Conservation (phyloP, 2,329 filamentous ascomycete species). For the Arthrobotrys sinensis region DNA sequence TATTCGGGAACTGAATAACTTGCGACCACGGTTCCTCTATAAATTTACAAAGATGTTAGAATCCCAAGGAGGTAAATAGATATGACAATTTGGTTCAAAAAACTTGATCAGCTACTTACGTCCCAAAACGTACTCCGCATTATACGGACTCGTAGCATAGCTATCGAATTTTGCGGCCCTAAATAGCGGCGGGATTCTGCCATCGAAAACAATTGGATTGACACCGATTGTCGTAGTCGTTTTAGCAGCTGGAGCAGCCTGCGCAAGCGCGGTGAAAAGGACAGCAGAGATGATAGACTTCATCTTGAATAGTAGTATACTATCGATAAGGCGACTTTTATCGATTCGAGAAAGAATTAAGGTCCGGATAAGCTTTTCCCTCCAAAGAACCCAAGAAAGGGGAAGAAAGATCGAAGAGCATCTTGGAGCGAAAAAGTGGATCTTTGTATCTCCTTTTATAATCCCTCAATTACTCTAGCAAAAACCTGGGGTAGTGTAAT, state of each 20-base stretch:
- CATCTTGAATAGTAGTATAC: conserved; percentile 25
- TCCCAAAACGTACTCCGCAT: conserved; percentile 63
- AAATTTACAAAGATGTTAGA: not conserved
- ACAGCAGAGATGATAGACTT: conserved; percentile 37
- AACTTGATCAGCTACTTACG: conserved; percentile 28
- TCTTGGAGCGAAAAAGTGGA: conserved; percentile 11
- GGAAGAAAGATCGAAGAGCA: conserved; percentile 17
- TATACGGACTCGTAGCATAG: conserved; percentile 61
- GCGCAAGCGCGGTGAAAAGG: conserved; percentile 33
- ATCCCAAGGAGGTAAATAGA: not conserved
- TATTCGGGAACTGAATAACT: conserved; percentile 60
- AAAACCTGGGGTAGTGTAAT: conserved; percentile 25
- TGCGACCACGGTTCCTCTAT: conserved; percentile 62
- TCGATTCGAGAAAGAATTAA: not conserved
- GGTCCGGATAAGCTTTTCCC: conserved; percentile 40
- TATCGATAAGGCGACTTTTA: conserved; percentile 10
- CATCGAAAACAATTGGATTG: conserved; percentile 62
- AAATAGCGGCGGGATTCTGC: conserved; percentile 61
- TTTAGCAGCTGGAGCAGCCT: conserved; percentile 11
- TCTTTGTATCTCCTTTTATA: conserved; percentile 31
- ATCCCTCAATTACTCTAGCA: conserved; percentile 19
- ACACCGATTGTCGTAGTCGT: conserved; percentile 48
- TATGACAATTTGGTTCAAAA: not conserved
- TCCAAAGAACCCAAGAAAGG: conserved; percentile 20
- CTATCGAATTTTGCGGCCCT: conserved; percentile 60